phyloP scores from a whole-genome alignment of 176 grass and related monocot genomes.

The Rhynchospora pubera region DNA sequence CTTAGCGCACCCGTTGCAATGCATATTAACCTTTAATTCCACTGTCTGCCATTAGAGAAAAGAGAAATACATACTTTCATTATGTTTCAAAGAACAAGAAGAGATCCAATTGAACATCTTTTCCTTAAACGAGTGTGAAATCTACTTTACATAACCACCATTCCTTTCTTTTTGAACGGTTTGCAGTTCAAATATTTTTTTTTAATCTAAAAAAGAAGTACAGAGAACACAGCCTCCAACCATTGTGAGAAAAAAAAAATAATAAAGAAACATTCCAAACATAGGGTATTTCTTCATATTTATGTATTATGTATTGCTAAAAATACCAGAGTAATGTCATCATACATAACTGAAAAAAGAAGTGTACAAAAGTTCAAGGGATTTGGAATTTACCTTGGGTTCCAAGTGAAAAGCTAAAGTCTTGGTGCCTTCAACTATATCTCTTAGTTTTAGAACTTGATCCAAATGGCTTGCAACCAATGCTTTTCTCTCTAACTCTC shows the following conservation, averaged over 20 bases:
- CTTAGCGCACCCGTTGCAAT: constrained; percentile 85
- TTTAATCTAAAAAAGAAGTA: neutral
- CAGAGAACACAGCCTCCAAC: neutral
- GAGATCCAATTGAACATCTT: neutral
- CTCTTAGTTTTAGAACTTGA: constrained; percentile 71
- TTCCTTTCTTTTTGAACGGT: neutral
- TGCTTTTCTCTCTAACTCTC: constrained; percentile 62
- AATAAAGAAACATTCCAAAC: neutral
- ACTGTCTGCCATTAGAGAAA: constrained; percentile 49
- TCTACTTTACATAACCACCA: neutral
- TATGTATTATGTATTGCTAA: neutral
- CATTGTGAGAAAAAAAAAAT: neutral
- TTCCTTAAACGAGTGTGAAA: neutral
- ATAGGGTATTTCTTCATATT: neutral
- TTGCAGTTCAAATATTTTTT: neutral
- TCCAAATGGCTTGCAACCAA: constrained; percentile 65
- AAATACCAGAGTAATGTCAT: neutral
- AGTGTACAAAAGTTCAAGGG: neutral
- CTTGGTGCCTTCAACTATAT: constrained; percentile 47
- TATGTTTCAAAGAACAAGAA: neutral
- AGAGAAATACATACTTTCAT: neutral
- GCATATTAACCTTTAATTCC: constrained; percentile 94
- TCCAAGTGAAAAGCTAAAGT: constrained; percentile 91
- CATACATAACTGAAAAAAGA: neutral
- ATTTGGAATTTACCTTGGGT: constrained; percentile 53